phyloP scores from a whole-genome alignment of 1,139 yeast genomes.

The Lodderomyces pseudojiufengensis region DNA sequence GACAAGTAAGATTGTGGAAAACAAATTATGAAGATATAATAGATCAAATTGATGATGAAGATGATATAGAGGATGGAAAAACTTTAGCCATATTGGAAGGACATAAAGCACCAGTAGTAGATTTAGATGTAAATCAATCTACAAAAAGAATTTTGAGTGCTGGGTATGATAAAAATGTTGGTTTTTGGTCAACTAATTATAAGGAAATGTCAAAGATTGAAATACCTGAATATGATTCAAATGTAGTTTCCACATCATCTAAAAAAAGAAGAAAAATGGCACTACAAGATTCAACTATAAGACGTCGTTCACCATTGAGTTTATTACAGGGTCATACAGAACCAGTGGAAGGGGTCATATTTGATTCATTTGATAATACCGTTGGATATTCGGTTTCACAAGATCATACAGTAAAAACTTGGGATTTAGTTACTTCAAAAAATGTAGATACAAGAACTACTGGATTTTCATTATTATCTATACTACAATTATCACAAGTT shows the following conservation, averaged over 20 bases:
- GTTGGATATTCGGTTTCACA: conserved; percentile 94
- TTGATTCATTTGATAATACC: conserved; percentile 66
- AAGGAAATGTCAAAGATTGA: conserved; percentile 80
- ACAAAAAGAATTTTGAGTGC: conserved; percentile 72
- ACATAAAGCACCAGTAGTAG: conserved; percentile 81
- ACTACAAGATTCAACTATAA: conserved; percentile 67
- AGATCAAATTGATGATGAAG: conserved; percentile 24
- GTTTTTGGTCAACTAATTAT: conserved; percentile 83
- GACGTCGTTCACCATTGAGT: conserved; percentile 78
- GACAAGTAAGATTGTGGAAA: conserved; percentile 87
- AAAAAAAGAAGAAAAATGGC: conserved; percentile 85
- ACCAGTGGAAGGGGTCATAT: conserved; percentile 82
- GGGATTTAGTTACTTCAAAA: conserved; percentile 87
- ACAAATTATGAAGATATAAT: conserved; percentile 46
- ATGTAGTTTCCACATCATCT: conserved; percentile 69
- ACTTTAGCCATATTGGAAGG: conserved; percentile 84
- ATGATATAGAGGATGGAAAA: conserved; percentile 62
- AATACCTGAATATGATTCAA: conserved; percentile 49
- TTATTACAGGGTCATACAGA: conserved; percentile 76
- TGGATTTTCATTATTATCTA: conserved; percentile 78
- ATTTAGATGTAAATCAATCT: conserved; percentile 56
- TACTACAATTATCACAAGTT: conserved; percentile 61
- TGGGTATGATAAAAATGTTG: conserved; percentile 76
- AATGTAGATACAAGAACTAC: conserved; percentile 87
- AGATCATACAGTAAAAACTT: conserved; percentile 90